A percentile compares a stretch with the other conserved stretches of the same genome.
phyloP scores from a whole-genome alignment of 768 basidiomycete species.

The Naganishia antarctica region DNA sequence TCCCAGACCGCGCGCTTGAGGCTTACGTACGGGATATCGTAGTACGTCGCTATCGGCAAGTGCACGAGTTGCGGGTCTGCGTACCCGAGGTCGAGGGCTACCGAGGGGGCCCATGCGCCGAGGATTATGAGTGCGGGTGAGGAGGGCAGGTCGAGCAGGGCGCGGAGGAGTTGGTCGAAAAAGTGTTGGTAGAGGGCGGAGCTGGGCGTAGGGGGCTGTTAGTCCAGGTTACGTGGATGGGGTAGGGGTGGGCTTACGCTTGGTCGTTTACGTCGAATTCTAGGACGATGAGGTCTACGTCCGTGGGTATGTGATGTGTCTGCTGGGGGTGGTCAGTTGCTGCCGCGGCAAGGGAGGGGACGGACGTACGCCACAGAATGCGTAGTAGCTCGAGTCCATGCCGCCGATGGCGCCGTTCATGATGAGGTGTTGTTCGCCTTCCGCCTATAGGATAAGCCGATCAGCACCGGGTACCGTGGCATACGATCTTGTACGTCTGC shows the following conservation, averaged over 20 bases:
- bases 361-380: constrained; percentile 44
- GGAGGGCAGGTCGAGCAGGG: constrained; percentile 41
- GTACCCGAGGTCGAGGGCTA: constrained; percentile 45
- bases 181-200: constrained; percentile 40
- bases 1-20: constrained; percentile 45
- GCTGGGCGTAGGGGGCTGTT: too few species aligned
- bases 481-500: too few species aligned
- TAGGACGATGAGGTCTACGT: constrained; percentile 44
- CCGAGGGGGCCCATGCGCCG: constrained; percentile 43
- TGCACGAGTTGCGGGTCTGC: constrained; percentile 47
- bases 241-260: too few species aligned
- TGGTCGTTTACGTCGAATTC: constrained; percentile 49
- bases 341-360: too few species aligned
- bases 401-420: constrained; percentile 47
- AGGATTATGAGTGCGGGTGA: constrained; percentile 45
- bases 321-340: too few species aligned
- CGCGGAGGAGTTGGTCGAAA: constrained; percentile 48
- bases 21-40: constrained; percentile 44
- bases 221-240: too few species aligned
- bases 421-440: constrained; percentile 30
- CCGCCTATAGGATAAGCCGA: too few species aligned
- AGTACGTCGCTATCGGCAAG: constrained; percentile 44
- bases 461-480: too few species aligned
- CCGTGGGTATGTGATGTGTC: constrained; percentile 44
- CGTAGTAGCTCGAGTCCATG: constrained; percentile 46